These are phyloP conservation scores for Backusella circina DNA, from an alignment of 192 early-diverging fungal species.

Conservation along the genomic window DNA sequence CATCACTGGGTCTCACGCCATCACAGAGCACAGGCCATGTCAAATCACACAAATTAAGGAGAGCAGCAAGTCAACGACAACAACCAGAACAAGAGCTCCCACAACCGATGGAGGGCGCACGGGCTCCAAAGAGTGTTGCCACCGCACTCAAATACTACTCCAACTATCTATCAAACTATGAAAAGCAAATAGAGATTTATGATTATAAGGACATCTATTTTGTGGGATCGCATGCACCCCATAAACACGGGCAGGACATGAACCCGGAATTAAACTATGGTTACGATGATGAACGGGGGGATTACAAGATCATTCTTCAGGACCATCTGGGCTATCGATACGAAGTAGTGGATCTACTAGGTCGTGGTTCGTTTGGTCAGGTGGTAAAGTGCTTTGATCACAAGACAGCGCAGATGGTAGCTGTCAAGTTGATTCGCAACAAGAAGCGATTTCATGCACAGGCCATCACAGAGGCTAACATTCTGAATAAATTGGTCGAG, in stretches of 20 bases:
- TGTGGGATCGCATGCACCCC: constrained; percentile 11
- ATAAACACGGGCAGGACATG: background rate
- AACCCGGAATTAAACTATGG: background rate
- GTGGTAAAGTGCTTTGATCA: constrained; percentile 90
- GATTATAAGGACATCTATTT: constrained; percentile 10
- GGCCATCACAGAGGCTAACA: constrained; percentile 87
- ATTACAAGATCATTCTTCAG: constrained; percentile 78
- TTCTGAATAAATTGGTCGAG: constrained; percentile 71
- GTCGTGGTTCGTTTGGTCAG: constrained; percentile 94
- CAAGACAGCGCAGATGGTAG: constrained; percentile 78
- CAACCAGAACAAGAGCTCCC: background rate
- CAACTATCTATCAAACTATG: constrained; percentile 74
- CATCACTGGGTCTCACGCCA: background rate
- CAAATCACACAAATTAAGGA: background rate
- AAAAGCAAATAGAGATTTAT: constrained; percentile 52
- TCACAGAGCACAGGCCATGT: background rate
- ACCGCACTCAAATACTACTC: constrained; percentile 61
- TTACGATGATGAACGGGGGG: constrained; percentile 86
- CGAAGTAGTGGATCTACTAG: constrained; percentile 82
- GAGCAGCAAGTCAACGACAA: background rate
- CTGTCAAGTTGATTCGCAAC: constrained; percentile 92
- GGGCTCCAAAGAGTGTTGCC: background rate
- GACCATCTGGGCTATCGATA: constrained; percentile 91
- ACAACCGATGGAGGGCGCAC: background rate
- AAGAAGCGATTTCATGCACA: constrained; percentile 93